Evolutionary conservation across 108 stramenopile genomes (phyloP), one percentile per base, ranked within the genome.

Genomic region (Ochromonas danica): DNA sequence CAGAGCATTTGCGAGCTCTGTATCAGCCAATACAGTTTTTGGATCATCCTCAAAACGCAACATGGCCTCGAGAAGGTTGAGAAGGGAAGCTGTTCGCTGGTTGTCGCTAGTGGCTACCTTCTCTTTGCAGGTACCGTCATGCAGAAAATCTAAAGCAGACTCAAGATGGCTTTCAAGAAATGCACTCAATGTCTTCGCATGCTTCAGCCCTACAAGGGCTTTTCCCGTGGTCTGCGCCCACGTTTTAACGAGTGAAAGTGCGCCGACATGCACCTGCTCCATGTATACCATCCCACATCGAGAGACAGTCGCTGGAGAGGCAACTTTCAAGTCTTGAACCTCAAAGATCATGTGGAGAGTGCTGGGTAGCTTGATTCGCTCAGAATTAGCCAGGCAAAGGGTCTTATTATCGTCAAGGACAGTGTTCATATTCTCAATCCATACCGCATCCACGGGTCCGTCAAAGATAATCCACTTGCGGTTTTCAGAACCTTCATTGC

Each of bases 351-450:
- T 90, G 85, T 86, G 85, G 39, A 90, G 61, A 1, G 86, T 86
- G 65, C 36, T 40, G 3, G 71, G n/a, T 40, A 40, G 31, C 10
- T 67, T 35, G 63, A 28, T 67, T 22, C 88, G 85, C 84, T 90
- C 88, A 10, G 85, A 86, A 82, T 89, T 89, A 40, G 88, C 86
- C 45, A 90, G 43, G 74, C 89, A 90, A 25, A 90, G 87, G 70
- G 84, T 89, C 82, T 90, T 90, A 82, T 90, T 90, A 60, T 90
- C 89, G 61, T 90, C 89, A 40, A 90, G 82, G 27, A 80, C 89
- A 2, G 89, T 90, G 61, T 90, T 90, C 89, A 90, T 90, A 84
- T 90, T 90, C 75, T 90, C 89, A 72, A 90, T 90, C 89, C 89
- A 90, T 31, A 90, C 83, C 31, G 89, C 89, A 39, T 90, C 89